Conservation (phyloP, 2,329 filamentous ascomycete genomes). For the Pseudogymnoascus sp. region DNA sequence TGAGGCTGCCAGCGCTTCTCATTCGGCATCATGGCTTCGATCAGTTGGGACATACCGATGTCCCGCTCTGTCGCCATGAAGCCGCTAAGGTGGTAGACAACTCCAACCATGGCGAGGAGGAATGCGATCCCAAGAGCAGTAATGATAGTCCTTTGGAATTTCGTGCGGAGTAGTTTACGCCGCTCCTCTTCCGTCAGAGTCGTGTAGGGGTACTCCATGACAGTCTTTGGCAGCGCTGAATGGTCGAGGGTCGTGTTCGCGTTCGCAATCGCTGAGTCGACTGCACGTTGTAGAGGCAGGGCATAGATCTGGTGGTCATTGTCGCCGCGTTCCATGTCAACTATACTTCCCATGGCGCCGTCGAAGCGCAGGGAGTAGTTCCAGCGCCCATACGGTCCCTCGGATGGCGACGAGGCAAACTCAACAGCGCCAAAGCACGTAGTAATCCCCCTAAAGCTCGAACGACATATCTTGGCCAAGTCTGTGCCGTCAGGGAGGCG, state of each 20-base stretch:
- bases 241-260: constrained; percentile 39
- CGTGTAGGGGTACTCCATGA: constrained; percentile 72
- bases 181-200: constrained; percentile 61
- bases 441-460: constrained; percentile 58
- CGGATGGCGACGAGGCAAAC: constrained; percentile 67
- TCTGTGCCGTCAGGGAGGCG: constrained; percentile 49
- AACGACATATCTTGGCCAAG: constrained; percentile 56
- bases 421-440: constrained; percentile 66
- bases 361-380: constrained; percentile 82
- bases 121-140: constrained; percentile 73
- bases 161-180: constrained; percentile 53
- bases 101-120: constrained; percentile 69
- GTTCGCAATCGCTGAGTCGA: constrained; percentile 65
- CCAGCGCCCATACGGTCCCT: constrained; percentile 63
- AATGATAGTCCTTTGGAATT: constrained; percentile 68
- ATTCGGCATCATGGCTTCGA: constrained; percentile 88
- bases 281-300: constrained; percentile 69
- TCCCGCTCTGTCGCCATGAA: constrained; percentile 82
- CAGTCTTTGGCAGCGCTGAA: constrained; percentile 34
- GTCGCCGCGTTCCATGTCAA: constrained; percentile 54
- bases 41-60: constrained; percentile 75
- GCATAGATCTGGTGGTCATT: constrained; percentile 75
- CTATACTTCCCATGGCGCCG: constrained; percentile 56
- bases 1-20: constrained; percentile 68
- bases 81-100: constrained; percentile 81